These are phyloP conservation scores for Coleophoma eucalyptorum DNA, from an alignment of 2,329 filamentous ascomycete genomes.

Conservation along the genomic window DNA sequence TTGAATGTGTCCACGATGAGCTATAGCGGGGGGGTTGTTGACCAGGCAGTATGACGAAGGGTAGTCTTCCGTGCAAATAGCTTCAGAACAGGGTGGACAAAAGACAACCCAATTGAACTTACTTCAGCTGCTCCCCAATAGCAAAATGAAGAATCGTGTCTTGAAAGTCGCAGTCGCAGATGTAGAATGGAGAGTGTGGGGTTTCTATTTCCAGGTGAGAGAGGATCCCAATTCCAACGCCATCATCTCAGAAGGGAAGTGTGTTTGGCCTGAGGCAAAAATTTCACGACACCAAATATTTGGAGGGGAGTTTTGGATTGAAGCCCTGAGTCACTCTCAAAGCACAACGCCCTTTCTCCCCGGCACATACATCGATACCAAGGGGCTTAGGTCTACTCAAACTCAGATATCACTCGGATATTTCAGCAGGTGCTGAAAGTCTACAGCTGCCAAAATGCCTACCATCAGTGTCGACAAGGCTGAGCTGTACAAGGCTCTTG, in stretches of 20 bases:
- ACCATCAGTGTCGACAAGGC: constrained; percentile 97
- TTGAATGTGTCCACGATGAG: neutral
- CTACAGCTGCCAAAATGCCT: constrained; percentile 63
- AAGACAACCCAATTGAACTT: neutral
- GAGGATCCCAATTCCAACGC: neutral
- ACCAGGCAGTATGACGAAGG: constrained; percentile 1
- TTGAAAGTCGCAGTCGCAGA: neutral
- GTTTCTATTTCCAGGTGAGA: neutral
- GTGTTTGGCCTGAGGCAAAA: neutral
- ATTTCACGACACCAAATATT: neutral
- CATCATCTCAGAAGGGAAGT: neutral
- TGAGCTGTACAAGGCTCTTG: constrained; percentile 88
- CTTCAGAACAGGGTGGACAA: neutral
- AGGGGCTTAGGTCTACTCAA: too few relatives aligned
- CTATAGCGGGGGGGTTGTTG: neutral
- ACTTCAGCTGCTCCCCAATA: neutral
- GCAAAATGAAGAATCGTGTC: neutral
- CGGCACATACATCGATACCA: too few relatives aligned
- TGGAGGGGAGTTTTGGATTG: neutral
- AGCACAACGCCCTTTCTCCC: neutral
- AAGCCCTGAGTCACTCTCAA: neutral
- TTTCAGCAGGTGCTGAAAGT: neutral
- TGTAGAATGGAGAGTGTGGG: neutral
- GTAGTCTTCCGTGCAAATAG: too few relatives aligned
- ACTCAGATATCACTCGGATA: too few relatives aligned